Conservation (phyloP, 305 asterid species). For the Solanum hybrid region DNA sequence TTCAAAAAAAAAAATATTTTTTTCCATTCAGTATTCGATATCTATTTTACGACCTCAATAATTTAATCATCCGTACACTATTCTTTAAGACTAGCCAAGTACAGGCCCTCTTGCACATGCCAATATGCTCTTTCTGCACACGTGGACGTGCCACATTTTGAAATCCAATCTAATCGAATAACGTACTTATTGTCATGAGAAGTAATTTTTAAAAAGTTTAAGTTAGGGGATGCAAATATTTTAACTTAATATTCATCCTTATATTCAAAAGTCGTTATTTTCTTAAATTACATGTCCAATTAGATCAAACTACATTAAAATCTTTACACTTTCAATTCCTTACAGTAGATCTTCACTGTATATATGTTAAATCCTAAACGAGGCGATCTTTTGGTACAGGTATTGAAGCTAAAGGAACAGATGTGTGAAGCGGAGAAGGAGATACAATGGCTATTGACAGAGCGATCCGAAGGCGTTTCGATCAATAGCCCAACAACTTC, state of each 20-base stretch:
- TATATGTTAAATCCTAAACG: background rate
- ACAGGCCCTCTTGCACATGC: constrained; percentile 29
- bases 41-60: background rate
- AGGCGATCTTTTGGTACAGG: constrained; percentile 15
- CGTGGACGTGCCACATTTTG: background rate
- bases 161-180: background rate
- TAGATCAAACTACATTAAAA: background rate
- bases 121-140: background rate
- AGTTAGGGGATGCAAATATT: background rate
- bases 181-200: background rate
- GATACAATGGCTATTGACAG: constrained; percentile 32
- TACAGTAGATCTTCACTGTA: background rate
- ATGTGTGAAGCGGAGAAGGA: constrained; percentile 50
- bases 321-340: background rate
- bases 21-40: background rate
- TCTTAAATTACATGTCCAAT: background rate
- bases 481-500: constrained; percentile 62
- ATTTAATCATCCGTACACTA: constrained; percentile 21
- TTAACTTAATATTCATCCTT: background rate
- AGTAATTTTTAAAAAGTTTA: background rate
- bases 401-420: constrained; percentile 53
- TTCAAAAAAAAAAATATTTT: no score
- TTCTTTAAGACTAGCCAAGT: constrained; percentile 21
- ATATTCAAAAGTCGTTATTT: background rate
- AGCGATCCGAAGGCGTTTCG: constrained; percentile 24